Evolutionary conservation across 2,329 filamentous ascomycete species (phyloP), one percentile per base, ranked within the genome.

Genomic region (Cytospora piceicola): DNA sequence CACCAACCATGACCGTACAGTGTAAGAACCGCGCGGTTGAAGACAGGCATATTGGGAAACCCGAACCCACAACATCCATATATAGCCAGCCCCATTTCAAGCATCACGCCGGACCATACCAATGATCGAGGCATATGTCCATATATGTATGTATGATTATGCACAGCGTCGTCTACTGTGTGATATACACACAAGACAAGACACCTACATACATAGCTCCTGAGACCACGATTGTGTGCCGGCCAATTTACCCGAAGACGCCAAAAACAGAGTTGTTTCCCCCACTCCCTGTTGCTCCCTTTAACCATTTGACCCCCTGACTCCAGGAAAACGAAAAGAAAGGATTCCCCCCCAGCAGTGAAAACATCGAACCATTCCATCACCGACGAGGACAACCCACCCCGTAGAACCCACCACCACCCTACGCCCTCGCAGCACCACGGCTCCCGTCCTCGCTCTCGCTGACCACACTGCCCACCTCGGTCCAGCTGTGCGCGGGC

Each of bases 381-480:
- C 39, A 42, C 20, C 5, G 55, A 36, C 20, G 54, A 56, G 17
- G 20, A 39, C 17, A 54, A 53, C 24, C 27, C 11, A 54, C 20
- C 58, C 42, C 51, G 36, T 51, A 17, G 60, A 54, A 64, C 24
- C 54, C n/a, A 36, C n/a, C 46, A 24, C 0, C 49, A 15, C 12
- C 29, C 69, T 72, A 79, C 55, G 76, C 74, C 42, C 74, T 78
- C n/a, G 72, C 71, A 14, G 73, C 75, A 6, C 71, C 61, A 51
- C 67, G 73, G 12, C 46, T 32, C 27, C 75, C 73, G n/a, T 72
- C 74, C 58, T 86, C 83, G 69, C 76, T 83, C 73, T 87, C 84
- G 72, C 86, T 88, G 30, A 88, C 77, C 15, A 86, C 82, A 68
- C 87, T 89, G 66, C 85, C 87, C 17, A 90, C 82, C 72, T 90